Percentiles rank a stretch among this genome's conserved stretches.
These are phyloP conservation scores for Neurospora sp. DNA, from an alignment of 495 filamentous ascomycete species.

Conservation along the genomic window DNA sequence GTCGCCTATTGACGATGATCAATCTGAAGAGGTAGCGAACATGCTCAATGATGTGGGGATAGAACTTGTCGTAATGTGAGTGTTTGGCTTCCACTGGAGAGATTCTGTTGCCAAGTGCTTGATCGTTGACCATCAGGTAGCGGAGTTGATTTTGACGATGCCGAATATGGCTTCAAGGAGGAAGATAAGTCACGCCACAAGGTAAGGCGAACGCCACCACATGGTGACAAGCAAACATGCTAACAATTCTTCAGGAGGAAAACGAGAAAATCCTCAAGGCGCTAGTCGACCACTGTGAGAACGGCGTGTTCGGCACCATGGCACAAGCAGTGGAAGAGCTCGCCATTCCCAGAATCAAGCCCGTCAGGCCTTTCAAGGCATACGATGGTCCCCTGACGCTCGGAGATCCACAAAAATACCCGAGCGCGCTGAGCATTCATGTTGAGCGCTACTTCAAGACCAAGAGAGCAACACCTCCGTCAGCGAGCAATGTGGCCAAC, in stretches of 20 bases:
- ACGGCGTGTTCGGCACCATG: slow-evolving; percentile 70
- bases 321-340: slow-evolving; percentile 74
- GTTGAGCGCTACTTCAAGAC: slow-evolving; percentile 87
- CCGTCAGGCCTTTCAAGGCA: slow-evolving; percentile 55
- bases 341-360: slow-evolving; percentile 60
- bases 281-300: slow-evolving; percentile 50
- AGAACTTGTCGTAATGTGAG: slow-evolving; percentile 70
- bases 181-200: slow-evolving; percentile 72
- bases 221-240: not conserved
- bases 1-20: slow-evolving; percentile 57
- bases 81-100: slow-evolving; percentile 4
- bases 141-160: slow-evolving; percentile 90
- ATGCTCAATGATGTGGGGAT: slow-evolving; percentile 69
- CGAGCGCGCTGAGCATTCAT: slow-evolving; percentile 70
- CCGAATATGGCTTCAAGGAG: slow-evolving; percentile 85
- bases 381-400: slow-evolving; percentile 76
- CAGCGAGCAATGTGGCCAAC: slow-evolving; percentile 66
- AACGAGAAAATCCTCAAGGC: slow-evolving; percentile 61
- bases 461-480: slow-evolving; percentile 58
- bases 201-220: slow-evolving; percentile 24
- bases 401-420: slow-evolving; percentile 63
- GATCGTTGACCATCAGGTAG: slow-evolving; percentile 30
- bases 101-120: not conserved
- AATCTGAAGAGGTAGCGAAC: slow-evolving; percentile 51
- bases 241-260: slow-evolving; percentile 8